A percentile compares a stretch with the other conserved stretches of the same genome.
These are phyloP conservation scores for Rasamsonia emersonii DNA, from an alignment of 2,329 filamentous ascomycete species.

Conservation along the genomic window DNA sequence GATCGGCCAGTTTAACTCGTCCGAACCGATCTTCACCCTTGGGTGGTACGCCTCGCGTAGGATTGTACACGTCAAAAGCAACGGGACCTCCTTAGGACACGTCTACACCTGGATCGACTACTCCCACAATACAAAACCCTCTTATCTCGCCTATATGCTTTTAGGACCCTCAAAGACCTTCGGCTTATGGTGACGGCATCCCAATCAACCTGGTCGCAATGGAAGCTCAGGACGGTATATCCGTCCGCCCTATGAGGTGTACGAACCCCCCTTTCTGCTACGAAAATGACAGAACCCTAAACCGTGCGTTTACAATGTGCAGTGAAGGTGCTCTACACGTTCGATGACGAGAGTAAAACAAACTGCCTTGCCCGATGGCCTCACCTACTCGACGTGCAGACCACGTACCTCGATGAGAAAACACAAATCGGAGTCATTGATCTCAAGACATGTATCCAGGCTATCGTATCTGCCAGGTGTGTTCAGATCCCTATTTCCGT, in stretches of 20 bases:
- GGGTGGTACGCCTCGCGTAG: background rate
- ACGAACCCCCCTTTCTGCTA: constrained; percentile 28
- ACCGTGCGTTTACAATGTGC: constrained; percentile 11
- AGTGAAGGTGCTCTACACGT: constrained; percentile 97
- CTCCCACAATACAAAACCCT: no score
- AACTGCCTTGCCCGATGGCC: constrained; percentile 84
- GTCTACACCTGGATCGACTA: no score
- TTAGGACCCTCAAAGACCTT: background rate
- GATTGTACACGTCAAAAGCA: no score
- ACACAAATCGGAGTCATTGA: constrained; percentile 81
- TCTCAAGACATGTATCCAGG: constrained; percentile 75
- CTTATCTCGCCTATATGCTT: no score
- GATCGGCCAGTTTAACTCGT: constrained; percentile 7
- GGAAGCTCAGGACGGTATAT: constrained; percentile 45
- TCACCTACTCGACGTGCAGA: constrained; percentile 69
- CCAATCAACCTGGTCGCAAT: constrained; percentile 20
- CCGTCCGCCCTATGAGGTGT: constrained; percentile 60
- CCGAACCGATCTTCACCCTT: constrained; percentile 5
- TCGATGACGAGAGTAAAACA: constrained; percentile 79
- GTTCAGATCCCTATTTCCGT: constrained; percentile 13
- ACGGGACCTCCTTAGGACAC: no score
- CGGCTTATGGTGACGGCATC: constrained; percentile 23
- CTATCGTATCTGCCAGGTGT: constrained; percentile 58
- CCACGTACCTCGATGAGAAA: constrained; percentile 68
- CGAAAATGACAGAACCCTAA: constrained; percentile 5